Evolutionary conservation across 2,329 filamentous ascomycete genomes (phyloP), one percentile per base, ranked within the genome.

Genomic region (Shiraia sp.): DNA sequence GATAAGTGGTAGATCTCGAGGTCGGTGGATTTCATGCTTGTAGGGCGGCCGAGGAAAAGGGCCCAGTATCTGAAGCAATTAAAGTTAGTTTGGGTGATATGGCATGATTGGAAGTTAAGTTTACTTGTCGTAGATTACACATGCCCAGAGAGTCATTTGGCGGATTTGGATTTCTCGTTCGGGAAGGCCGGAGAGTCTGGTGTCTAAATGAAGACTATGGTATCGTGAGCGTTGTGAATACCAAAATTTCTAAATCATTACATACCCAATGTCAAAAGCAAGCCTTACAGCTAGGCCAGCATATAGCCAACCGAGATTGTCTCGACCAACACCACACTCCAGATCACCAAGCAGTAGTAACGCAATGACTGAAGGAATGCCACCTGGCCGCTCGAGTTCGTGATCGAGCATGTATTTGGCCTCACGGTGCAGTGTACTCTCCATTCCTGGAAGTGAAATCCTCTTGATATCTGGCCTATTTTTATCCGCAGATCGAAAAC

Each of bases 271-370:
- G 30, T 57, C 51, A 9, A 57, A 57, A 7, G 54, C 47, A n/a
- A 57, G 44, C 23, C 65, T 47, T 5, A 63, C 49, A 37, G 53
- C 63, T 68, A 69, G 59, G 66, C 76, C 77, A 4, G 43, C 72
- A 57, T 79, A 79, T 66, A 80, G 75, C 78, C 78, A 80, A 2
- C 77, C 78, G 1, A 75, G 68, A 38, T 78, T 77, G 39, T 80
- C 78, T 36, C 78, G 65, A 3, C 78, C 78, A 13, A 79, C 73
- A 36, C 75, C 76, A 42, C 75, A 79, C 51, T 81, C 78, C 5
- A 80, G 59, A 45, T 80, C 78, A 4, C 77, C 75, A 3, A 81
- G 65, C 3, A 80, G 56, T 12, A 80, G 57, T 10, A 80, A 64
- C 0, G 75, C 78, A 39, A 79, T 76, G 1, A 80, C 75, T 15